Percentiles rank a stretch among this genome's conserved stretches.
Evolutionary conservation across 1,139 yeast genomes (phyloP).

Genomic region (Blastobotrys elegans): DNA sequence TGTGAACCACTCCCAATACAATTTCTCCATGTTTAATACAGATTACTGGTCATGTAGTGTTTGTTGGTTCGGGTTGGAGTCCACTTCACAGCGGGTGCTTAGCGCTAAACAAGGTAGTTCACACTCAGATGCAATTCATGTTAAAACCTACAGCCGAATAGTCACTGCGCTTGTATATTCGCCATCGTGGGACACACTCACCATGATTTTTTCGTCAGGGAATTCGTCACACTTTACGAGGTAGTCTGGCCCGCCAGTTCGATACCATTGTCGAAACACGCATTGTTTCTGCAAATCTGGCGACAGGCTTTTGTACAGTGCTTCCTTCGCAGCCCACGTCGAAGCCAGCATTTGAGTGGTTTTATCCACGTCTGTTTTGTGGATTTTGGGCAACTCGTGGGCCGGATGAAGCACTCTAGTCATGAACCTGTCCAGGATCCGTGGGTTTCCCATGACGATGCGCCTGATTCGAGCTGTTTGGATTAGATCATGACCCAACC

Average conservation of each 20-base stretch:
- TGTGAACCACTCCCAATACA: too few species aligned
- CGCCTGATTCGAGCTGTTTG: conserved; percentile 45
- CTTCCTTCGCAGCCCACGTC: conserved; percentile 75
- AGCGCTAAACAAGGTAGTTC: too few species aligned
- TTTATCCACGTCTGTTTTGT: conserved; percentile 11
- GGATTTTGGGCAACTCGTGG: conserved; percentile 43
- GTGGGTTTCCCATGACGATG: conserved; percentile 38
- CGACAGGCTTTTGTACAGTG: conserved; percentile 59
- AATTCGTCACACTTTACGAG: conserved; percentile 13
- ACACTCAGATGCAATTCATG: not conserved
- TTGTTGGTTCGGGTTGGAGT: too few species aligned
- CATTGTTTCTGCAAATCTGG: conserved; percentile 46
- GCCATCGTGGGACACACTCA: conserved; percentile 64
- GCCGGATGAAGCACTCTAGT: conserved; percentile 47
- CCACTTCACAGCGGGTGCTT: too few species aligned
- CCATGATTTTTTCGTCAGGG: conserved; percentile 45
- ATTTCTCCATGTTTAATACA: too few species aligned
- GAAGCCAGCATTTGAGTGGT: conserved; percentile 44
- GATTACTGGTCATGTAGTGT: too few species aligned
- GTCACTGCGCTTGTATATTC: conserved; percentile 40
- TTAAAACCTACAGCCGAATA: conserved; percentile 20
- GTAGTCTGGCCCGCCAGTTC: conserved; percentile 23
- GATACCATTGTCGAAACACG: conserved; percentile 59
- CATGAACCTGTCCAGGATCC: conserved; percentile 38
- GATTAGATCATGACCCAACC: conserved; percentile 63